These are phyloP conservation scores for Thraustochytrium striatum DNA, from an alignment of 352 stramenopile genomes.

Conservation along the genomic window DNA sequence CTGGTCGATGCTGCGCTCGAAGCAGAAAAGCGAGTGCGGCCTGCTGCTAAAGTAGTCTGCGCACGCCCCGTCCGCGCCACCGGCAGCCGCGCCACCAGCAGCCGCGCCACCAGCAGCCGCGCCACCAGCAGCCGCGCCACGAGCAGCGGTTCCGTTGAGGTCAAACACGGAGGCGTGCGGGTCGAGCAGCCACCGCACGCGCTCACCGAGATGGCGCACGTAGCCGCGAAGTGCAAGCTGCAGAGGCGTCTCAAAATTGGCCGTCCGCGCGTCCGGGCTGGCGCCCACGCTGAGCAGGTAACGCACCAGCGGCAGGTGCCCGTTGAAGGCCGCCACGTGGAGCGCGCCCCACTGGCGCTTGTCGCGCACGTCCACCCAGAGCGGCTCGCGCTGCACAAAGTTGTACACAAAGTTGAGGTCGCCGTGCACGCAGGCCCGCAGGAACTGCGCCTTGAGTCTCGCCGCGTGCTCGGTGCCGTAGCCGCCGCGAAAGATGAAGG, in stretches of 20 bases:
- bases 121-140: no score
- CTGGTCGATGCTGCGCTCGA: not conserved
- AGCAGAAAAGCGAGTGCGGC: conserved; percentile 4
- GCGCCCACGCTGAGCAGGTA: not conserved
- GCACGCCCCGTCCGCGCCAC: no score
- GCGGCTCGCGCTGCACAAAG: conserved; percentile 35
- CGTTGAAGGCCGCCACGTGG: conserved; percentile 24
- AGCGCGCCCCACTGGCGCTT: not conserved
- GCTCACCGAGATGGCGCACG: conserved; percentile 16
- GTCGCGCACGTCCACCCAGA: conserved; percentile 3
- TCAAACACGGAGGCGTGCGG: not conserved
- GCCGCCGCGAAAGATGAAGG: conserved; percentile 6
- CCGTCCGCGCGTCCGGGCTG: not conserved
- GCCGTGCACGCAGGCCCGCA: conserved; percentile 26
- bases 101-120: no score
- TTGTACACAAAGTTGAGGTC: conserved; percentile 10
- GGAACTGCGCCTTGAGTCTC: conserved; percentile 3
- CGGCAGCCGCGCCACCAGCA: no score
- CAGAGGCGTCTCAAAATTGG: not conserved
- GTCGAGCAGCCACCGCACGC: not conserved
- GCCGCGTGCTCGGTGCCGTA: no score
- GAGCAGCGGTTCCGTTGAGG: no score
- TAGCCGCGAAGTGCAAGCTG: not conserved
- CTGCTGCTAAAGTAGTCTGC: conserved; percentile 18
- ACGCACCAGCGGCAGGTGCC: not conserved